phyloP scores from a whole-genome alignment of 169 alveolate species.

The Fabrea salina region DNA sequence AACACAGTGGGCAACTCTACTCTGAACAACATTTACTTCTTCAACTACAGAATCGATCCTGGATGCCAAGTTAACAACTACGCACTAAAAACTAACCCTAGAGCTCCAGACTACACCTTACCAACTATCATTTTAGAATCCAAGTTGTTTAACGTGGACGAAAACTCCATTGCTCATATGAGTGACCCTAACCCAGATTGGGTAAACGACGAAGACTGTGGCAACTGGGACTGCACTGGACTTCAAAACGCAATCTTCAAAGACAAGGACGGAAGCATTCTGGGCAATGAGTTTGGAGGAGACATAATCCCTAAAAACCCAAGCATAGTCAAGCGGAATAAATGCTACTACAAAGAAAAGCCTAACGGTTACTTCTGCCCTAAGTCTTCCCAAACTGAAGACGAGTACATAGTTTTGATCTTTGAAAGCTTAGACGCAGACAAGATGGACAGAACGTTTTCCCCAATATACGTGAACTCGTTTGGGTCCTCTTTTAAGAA shows the following conservation, averaged over 20 bases:
- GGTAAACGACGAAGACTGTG: slow-evolving; percentile 53
- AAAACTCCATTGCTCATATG: slow-evolving; percentile 41
- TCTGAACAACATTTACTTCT: background rate
- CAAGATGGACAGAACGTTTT: slow-evolving; percentile 23
- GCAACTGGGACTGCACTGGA: slow-evolving; percentile 59
- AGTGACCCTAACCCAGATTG: slow-evolving; percentile 37
- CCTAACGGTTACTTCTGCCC: slow-evolving; percentile 24
- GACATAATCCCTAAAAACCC: background rate
- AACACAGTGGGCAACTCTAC: background rate
- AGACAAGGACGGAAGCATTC: background rate
- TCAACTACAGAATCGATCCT: background rate
- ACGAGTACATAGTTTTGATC: background rate
- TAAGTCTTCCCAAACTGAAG: background rate
- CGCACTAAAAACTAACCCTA: background rate
- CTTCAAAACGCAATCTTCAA: slow-evolving; percentile 39
- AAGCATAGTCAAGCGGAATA: background rate
- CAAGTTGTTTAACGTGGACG: slow-evolving; percentile 30
- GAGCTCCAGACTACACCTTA: background rate
- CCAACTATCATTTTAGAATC: background rate
- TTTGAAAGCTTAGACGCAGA: slow-evolving; percentile 10
- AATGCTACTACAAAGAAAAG: background rate
- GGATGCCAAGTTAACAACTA: background rate
- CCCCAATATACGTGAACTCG: background rate
- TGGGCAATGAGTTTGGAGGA: background rate
- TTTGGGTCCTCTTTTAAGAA: background rate